Base-by-base conservation (phyloP, 1,139 yeast genomes). In the Sugiyamaella grinbergsii region DNA sequence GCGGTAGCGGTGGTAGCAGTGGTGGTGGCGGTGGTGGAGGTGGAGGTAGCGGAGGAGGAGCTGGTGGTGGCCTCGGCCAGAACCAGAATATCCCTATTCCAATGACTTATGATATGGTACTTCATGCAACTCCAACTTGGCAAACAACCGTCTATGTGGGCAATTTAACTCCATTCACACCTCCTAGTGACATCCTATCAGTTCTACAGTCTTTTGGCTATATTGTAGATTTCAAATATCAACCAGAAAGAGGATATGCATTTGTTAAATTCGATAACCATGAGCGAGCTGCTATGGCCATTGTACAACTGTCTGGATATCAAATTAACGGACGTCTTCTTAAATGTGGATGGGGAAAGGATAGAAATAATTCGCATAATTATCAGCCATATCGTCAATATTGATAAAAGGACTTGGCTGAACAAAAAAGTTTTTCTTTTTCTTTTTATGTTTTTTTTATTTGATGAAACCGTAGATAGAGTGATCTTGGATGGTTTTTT, bases 141-240 rank as follows among this genome's bases (percentile, higher is more conserved):
- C 87, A 86, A 67, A 82, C 93, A n/a, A 88, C 96, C 2, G 94
- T 89, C 16, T 89, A 89, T 66, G 73, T 89, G 56, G 96, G 97
- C 36, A 89, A 89, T 66, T 77, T 89, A 61, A 84, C 95, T 28
- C 91, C 84, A 59, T 83, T 75, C 66, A 82, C 89, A 20, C 80
- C 83, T 50, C 89, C 84, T 65, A 76, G 77, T 51, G 95, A 87
- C 55, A 72, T 89, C 63, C 74, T 85, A 51, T 90, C 93, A n/a
- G 71, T 88, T 53, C 71, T 88, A 58, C 91, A 83, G 65, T 83
- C 79, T 61, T 87, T 88, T 66, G 96, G 96, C 8, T 86, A 75
- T 67, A 84, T 89, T 62, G 83, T 85, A 54, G 94, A 87, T 59
- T 81, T 89, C 66, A 85, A 85, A 66, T 79, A 85, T 64, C 85